Base-by-base conservation (phyloP, 169 alveolate species). In the Plasmodium billcollinsi region DNA sequence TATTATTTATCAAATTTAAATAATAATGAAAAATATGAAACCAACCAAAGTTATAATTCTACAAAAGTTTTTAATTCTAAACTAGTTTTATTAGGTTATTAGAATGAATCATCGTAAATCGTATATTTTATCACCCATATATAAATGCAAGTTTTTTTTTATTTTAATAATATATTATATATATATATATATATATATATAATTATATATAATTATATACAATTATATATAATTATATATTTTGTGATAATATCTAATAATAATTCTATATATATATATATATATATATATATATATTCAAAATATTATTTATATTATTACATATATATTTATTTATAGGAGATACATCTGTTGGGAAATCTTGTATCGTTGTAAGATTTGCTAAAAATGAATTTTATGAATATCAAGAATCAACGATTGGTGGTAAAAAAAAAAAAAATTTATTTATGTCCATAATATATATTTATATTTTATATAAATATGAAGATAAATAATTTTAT, bases 281-380 rank as follows among this genome's bases (percentile, higher is more conserved):
- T 50, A 50, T 49, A 6, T 52, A 6, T 52, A 7, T 54, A 54
- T 56, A 56, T 56, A 8, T 56, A 11, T 61, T 61, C 20, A 56
- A 70, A 6, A 39, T 12, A 50, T 15, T 29, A 47, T 71, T 26
- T 18, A 24, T 58, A 14, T 47, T 21, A 21, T 21, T 52, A 9
- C 74, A 63, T 58, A 43, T 52, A 29, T 69, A 24, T 67, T 97
- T 96, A 21, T 73, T 96, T 66, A 61, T 96, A 66, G 99, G 99
- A 43, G 99, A 97, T 90, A 95, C 99, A 45, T 96, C 97, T 2
- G 99, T 97, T 39, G 99, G 99, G 2, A 97, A 97, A 90, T 95
- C 98, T 39, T 93, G 98, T 50, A 88, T 97, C 39, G 96, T 96
- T 52, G 95, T 94, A 49, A 89, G 98, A 67, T 96, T 94, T 72